A percentile compares a stretch with the other conserved stretches of the same genome.
Evolutionary conservation across 305 asterid species (phyloP).

Genomic region (Vinca major): DNA sequence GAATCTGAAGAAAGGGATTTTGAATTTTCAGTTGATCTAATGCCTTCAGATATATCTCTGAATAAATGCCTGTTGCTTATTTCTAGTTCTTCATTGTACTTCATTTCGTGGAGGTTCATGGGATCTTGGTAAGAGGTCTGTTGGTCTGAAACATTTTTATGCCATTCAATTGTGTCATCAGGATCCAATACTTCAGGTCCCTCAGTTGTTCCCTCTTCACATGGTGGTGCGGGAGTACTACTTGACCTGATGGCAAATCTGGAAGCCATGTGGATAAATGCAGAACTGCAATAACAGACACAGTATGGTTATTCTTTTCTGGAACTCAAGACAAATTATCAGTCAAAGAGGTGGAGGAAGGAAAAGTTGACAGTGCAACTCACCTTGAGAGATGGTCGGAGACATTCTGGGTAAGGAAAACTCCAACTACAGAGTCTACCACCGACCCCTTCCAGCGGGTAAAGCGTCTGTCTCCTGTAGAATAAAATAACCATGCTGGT

Average conservation of each 20-base stretch:
- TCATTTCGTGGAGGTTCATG: slow-evolving; percentile 26
- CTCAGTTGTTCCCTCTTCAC: slow-evolving; percentile 32
- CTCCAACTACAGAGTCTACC: slow-evolving; percentile 90
- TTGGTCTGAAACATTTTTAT: slow-evolving; percentile 31
- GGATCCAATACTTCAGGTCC: slow-evolving; percentile 45
- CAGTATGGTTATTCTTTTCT: background rate
- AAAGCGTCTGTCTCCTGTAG: slow-evolving; percentile 82
- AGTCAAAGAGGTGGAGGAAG: slow-evolving; percentile 4
- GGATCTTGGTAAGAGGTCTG: slow-evolving; percentile 27
- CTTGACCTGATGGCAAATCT: slow-evolving; percentile 44
- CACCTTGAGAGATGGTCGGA: slow-evolving; percentile 97
- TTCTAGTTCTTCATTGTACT: slow-evolving; percentile 27
- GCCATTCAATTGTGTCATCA: slow-evolving; percentile 36
- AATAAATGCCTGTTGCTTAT: slow-evolving; percentile 23
- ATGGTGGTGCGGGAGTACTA: slow-evolving; percentile 21
- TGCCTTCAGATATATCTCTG: slow-evolving; percentile 25
- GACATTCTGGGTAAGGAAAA: slow-evolving; percentile 94
- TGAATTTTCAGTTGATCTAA: slow-evolving; percentile 24
- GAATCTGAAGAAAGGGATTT: slow-evolving; percentile 28
- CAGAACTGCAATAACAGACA: slow-evolving; percentile 57
- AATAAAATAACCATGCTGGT: slow-evolving; percentile 11
- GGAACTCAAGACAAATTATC: background rate
- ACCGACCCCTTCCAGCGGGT: slow-evolving; percentile 98
- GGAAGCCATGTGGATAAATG: slow-evolving; percentile 86
- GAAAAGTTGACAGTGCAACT: slow-evolving; percentile 16